phyloP scores from a whole-genome alignment of 108 stramenopile genomes.

The Nannochloropsis gaditana region DNA sequence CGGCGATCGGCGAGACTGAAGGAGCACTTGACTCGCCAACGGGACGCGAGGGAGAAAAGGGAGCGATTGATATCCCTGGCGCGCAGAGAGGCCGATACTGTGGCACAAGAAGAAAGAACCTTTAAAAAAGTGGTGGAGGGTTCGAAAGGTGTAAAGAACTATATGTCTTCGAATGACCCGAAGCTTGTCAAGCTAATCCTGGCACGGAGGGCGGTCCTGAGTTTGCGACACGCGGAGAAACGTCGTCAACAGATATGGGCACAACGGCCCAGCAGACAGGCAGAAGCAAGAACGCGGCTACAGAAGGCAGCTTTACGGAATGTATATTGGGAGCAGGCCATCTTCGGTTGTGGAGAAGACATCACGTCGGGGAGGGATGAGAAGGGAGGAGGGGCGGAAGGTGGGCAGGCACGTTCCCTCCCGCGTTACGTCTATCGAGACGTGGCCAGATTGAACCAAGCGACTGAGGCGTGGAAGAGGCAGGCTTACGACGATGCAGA shows the following conservation, averaged over 20 bases:
- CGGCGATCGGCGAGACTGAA: not conserved
- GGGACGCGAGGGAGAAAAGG: not conserved
- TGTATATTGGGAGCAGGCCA: not conserved
- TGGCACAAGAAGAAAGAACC: no score
- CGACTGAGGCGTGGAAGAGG: not conserved
- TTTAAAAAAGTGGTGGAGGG: no score
- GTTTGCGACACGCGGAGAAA: not conserved
- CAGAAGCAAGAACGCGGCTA: not conserved
- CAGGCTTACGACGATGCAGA: not conserved
- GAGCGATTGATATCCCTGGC: not conserved
- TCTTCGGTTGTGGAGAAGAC: not conserved
- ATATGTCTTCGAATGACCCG: not conserved
- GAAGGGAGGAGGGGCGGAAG: not conserved
- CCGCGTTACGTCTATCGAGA: slow-evolving; percentile 16
- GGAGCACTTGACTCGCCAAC: not conserved
- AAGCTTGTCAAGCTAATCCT: not conserved
- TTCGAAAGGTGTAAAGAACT: no score
- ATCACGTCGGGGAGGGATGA: not conserved
- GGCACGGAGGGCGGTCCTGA: not conserved
- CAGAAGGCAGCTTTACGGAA: not conserved
- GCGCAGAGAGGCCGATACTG: no score
- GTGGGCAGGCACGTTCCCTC: not conserved
- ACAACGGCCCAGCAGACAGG: not conserved
- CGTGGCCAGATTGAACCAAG: not conserved
- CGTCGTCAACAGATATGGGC: not conserved